A percentile compares a stretch with the other conserved stretches of the same genome.
Conservation (phyloP, 2,329 filamentous ascomycete species). For the Raffaelea arxii region DNA sequence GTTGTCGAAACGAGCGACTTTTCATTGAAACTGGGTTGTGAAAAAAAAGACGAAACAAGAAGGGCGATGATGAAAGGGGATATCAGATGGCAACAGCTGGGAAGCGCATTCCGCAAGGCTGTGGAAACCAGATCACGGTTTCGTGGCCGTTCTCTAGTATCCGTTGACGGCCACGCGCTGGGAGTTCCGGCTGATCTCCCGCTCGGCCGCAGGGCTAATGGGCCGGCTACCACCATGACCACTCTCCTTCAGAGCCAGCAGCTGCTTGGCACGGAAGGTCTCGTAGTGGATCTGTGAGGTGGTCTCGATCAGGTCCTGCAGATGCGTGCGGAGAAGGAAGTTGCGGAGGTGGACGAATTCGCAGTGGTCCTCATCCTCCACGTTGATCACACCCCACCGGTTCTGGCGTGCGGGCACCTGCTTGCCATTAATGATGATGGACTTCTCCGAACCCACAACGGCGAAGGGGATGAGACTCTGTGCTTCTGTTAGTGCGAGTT, state of each 20-base stretch:
- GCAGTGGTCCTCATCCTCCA: slow-evolving; percentile 98
- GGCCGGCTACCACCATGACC: slow-evolving; percentile 77
- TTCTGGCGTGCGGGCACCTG: slow-evolving; percentile 97
- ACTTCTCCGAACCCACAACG: slow-evolving; percentile 96
- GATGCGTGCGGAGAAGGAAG: slow-evolving; percentile 95
- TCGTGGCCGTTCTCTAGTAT: too few relatives aligned
- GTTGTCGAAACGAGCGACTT: background rate
- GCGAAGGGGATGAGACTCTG: slow-evolving; percentile 93
- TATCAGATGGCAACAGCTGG: too few relatives aligned
- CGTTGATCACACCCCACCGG: slow-evolving; percentile 98
- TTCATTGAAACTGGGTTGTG: background rate
- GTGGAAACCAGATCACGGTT: too few relatives aligned
- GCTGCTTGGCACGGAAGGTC: slow-evolving; percentile 98
- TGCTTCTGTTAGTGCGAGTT: too few relatives aligned
- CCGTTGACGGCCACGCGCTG: slow-evolving; percentile 99
- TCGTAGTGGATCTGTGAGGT: slow-evolving; percentile 99
- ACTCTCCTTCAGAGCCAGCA: slow-evolving; percentile 96
- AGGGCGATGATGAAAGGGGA: too few relatives aligned
- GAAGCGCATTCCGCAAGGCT: too few relatives aligned
- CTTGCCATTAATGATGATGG: slow-evolving; percentile 93
- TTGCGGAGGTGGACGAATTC: slow-evolving; percentile 98
- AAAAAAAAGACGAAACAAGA: slow-evolving; percentile 1
- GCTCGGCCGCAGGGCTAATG: slow-evolving; percentile 89
- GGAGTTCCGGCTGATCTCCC: slow-evolving; percentile 92
- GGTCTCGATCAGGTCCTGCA: slow-evolving; percentile 98